Conservation (phyloP, 306 rosid species). For the Castanea crenata region DNA sequence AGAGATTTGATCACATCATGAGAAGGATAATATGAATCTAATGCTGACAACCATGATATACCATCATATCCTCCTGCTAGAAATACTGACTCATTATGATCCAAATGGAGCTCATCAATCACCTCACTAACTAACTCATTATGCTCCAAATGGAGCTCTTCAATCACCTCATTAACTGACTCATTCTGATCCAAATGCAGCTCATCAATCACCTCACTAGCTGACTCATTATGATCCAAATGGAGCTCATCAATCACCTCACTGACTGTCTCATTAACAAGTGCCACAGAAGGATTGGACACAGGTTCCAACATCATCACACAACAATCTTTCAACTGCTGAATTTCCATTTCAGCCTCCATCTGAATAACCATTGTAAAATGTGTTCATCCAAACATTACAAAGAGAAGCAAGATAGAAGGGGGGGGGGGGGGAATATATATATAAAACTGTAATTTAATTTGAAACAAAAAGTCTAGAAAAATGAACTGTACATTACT, state of each 20-base stretch:
- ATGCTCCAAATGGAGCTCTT: too few species aligned
- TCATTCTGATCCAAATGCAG: too few species aligned
- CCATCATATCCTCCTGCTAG: conserved; percentile 76
- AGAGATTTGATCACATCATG: conserved; percentile 40
- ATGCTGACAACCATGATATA: conserved; percentile 43
- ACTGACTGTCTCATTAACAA: not conserved
- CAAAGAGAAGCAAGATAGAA: not conserved
- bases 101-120: conserved; percentile 33
- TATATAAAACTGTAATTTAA: not conserved
- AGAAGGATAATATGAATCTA: conserved; percentile 59
- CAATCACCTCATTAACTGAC: too few species aligned
- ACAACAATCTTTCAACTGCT: conserved; percentile 35
- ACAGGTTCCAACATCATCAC: conserved; percentile 27
- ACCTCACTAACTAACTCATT: too few species aligned
- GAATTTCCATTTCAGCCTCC: conserved; percentile 51
- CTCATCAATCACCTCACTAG: too few species aligned
- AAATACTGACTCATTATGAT: conserved; percentile 56
- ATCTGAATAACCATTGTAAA: conserved; percentile 31
- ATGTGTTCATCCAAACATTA: conserved; percentile 18
- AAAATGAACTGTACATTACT: not conserved
- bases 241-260: too few species aligned
- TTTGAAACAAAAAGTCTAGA: not conserved
- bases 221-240: too few species aligned
- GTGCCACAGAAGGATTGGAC: conserved; percentile 22
- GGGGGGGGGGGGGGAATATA: not conserved